Conservation (phyloP, 176 grass and related monocot genomes). For the Pharus latifolius region DNA sequence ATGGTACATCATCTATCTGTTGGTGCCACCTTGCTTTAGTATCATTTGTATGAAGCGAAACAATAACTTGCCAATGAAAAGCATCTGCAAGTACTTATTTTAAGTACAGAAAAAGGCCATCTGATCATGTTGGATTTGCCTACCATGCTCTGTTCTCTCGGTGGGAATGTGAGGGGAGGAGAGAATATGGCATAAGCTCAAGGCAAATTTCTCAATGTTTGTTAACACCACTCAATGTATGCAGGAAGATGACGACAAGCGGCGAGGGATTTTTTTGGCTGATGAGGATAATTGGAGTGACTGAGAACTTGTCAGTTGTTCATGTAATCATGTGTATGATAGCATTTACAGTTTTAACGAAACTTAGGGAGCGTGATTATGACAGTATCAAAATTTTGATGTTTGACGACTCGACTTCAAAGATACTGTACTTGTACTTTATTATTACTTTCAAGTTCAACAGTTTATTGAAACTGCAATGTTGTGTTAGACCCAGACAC, state of each 20-base stretch:
- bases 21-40: neutral
- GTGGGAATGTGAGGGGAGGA: neutral
- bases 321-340: neutral
- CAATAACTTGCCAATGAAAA: neutral
- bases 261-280: constrained; percentile 5
- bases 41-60: neutral
- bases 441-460: neutral
- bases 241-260: constrained; percentile 54
- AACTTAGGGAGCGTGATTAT: neutral
- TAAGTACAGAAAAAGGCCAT: too few species aligned
- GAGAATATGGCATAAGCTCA: neutral
- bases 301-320: constrained; percentile 14
- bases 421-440: neutral
- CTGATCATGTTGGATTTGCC: neutral
- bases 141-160: neutral
- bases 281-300: constrained; percentile 93
- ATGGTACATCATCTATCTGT: constrained; percentile 38
- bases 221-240: neutral
- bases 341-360: neutral
- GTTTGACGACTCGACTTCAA: neutral
- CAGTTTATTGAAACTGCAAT: neutral
- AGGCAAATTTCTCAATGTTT: neutral
- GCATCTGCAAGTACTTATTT: too few species aligned
- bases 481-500: neutral
- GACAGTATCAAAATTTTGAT: neutral